Conservation (phyloP, 148 eudicot genomes). For the Silene latifolia region DNA sequence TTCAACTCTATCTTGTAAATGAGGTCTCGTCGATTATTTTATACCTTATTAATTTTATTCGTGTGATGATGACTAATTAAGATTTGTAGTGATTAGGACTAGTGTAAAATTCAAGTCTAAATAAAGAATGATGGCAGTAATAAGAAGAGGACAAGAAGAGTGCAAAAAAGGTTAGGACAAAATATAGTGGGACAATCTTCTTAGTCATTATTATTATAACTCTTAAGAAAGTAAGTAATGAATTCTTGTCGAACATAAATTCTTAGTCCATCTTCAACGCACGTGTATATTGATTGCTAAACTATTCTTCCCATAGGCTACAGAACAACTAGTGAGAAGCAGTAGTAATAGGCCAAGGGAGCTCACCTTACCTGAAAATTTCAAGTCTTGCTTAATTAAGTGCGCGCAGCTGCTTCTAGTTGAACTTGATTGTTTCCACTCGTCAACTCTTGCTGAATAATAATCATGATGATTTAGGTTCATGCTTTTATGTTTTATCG, state of each 20-base stretch:
- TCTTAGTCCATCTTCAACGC: neutral
- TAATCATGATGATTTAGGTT: too few species aligned
- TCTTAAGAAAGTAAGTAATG: neutral
- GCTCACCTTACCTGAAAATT: conserved; percentile 22
- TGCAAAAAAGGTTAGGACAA: conserved; percentile 4
- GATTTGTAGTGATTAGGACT: neutral
- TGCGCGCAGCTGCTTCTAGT: neutral
- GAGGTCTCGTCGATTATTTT: too few species aligned
- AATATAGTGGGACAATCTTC: conserved; percentile 7
- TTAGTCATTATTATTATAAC: too few species aligned
- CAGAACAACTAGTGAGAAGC: neutral
- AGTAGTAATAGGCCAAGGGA: too few species aligned
- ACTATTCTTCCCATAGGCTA: neutral
- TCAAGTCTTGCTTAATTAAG: conserved; percentile 21
- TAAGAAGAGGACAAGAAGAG: neutral
- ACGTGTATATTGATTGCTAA: neutral
- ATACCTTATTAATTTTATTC: too few species aligned
- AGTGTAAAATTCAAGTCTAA: neutral
- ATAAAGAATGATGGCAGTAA: neutral
- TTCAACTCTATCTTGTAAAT: too few species aligned
- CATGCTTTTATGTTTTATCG: too few species aligned
- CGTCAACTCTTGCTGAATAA: too few species aligned
- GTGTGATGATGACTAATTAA: too few species aligned
- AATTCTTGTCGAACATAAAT: neutral
- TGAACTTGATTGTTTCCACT: neutral